phyloP scores from a whole-genome alignment of 495 filamentous ascomycete genomes.

The Penicillium subrubescens region DNA sequence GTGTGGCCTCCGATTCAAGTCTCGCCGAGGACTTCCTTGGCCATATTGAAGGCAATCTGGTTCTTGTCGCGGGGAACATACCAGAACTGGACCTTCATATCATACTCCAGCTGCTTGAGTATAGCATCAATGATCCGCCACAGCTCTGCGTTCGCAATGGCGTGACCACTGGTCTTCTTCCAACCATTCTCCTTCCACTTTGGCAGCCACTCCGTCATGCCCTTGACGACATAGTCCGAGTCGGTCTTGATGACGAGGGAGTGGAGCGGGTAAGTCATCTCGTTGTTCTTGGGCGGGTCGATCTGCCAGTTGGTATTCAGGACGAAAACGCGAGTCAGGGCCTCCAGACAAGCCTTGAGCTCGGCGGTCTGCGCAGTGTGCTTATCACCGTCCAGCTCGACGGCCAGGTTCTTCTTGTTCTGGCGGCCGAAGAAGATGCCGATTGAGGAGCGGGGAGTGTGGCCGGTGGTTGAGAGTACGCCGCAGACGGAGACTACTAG shows the following conservation, averaged over 20 bases:
- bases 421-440: slow-evolving; percentile 17
- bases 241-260: slow-evolving; percentile 49
- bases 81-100: slow-evolving; percentile 20
- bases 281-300: slow-evolving; percentile 1
- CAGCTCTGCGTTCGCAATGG: slow-evolving; percentile 15
- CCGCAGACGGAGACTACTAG: slow-evolving; percentile 18
- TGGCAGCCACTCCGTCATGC: slow-evolving; percentile 40
- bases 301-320: slow-evolving; percentile 8
- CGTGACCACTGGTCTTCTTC: slow-evolving; percentile 20
- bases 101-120: slow-evolving; percentile 13
- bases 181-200: slow-evolving; percentile 45
- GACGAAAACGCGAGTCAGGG: slow-evolving; percentile 3
- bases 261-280: slow-evolving; percentile 1
- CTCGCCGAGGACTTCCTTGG: background rate
- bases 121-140: slow-evolving; percentile 12
- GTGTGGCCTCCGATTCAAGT: background rate
- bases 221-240: slow-evolving; percentile 45
- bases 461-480: background rate
- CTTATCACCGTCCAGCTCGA: background rate
- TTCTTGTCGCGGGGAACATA: slow-evolving; percentile 9
- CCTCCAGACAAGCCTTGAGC: slow-evolving; percentile 19
- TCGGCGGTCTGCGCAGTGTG: slow-evolving; percentile 22
- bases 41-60: background rate
- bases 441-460: slow-evolving; percentile 1
- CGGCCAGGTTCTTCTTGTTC: slow-evolving; percentile 11